Percentiles rank a stretch among this genome's conserved stretches.
phyloP scores from a whole-genome alignment of 495 filamentous ascomycete species.

The Penicillium ucsense region DNA sequence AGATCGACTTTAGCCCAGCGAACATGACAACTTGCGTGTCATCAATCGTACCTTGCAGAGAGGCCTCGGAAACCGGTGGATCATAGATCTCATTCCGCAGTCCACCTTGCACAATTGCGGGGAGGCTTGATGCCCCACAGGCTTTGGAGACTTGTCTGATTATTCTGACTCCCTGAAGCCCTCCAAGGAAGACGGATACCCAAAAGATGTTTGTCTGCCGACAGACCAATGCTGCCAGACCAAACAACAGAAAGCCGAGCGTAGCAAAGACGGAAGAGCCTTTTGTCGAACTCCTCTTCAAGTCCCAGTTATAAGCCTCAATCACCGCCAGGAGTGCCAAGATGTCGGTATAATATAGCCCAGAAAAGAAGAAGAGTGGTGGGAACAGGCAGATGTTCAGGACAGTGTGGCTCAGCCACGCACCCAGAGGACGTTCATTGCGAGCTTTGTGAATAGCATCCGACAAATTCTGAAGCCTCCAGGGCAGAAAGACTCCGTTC shows the following conservation, averaged over 20 bases:
- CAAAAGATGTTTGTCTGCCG: slow-evolving; percentile 96
- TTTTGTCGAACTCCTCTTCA: slow-evolving; percentile 22
- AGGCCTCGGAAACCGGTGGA: slow-evolving; percentile 43
- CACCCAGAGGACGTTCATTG: slow-evolving; percentile 29
- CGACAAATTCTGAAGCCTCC: slow-evolving; percentile 31
- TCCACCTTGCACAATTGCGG: slow-evolving; percentile 20
- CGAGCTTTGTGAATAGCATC: slow-evolving; percentile 27
- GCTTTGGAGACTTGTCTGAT: slow-evolving; percentile 20
- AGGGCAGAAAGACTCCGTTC: slow-evolving; percentile 28
- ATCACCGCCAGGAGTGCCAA: slow-evolving; percentile 51
- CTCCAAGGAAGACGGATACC: slow-evolving; percentile 80
- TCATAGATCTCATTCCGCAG: slow-evolving; percentile 56
- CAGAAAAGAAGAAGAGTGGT: slow-evolving; percentile 89
- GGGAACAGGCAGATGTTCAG: slow-evolving; percentile 84
- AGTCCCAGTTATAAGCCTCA: slow-evolving; percentile 53
- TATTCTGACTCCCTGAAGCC: slow-evolving; percentile 50
- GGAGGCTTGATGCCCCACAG: slow-evolving; percentile 14
- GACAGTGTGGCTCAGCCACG: slow-evolving; percentile 49
- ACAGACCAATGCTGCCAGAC: slow-evolving; percentile 57
- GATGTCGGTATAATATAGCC: slow-evolving; percentile 89
- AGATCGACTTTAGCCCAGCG: no score
- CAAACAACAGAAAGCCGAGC: slow-evolving; percentile 40
- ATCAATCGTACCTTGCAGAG: slow-evolving; percentile 43
- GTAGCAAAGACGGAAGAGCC: slow-evolving; percentile 11
- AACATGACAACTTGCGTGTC: neutral